Base-by-base conservation (phyloP, 805 yeast species). In the Schwanniomyces vanrijiae region DNA sequence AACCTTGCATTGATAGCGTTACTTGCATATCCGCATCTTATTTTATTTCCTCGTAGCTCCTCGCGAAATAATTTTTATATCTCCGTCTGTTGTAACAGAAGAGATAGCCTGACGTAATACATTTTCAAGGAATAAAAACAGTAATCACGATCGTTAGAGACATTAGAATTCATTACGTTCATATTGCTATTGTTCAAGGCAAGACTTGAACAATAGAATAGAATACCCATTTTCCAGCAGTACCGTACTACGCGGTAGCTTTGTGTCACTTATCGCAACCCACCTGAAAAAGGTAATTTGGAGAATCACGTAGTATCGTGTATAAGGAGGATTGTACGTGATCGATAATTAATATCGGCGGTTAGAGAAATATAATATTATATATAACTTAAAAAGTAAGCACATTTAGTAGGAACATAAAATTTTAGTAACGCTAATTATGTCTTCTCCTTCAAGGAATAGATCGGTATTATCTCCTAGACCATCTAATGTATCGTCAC, bases 401-500 rank as follows among this genome's bases (percentile, higher is more conserved):
- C 26, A 14, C 34, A 42, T 26, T 43, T 33, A 19, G 18, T 35
- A 14, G 39, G 21, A n/a, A n/a, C 22, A 22, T 11, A 11, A 13
- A 16, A 9, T 31, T 14, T 31, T 16, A 16, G 18, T 31, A 20
- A 38, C 29, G 16, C 10, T 26, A 26, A 26, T 11, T 11, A 52
- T 49, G 54, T 51, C 54, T 28, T 40, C 58, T n/a, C 55, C 59
- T 28, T 46, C 55, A 3, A 49, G 50, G 38, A 45, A 50, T 33
- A 50, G 64, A 34, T 45, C 60, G 37, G 59, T 54, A 21, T 58
- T 60, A 46, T 60, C 63, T 9, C 64, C 64, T 29, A 60, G 57
- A 43, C 55, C 55, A 9, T 46, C 60, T 26, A 60, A 60, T 48
- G 37, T 45, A 26, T 42, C 45, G 37, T 49, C 48, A 42, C 54